phyloP scores from a whole-genome alignment of 805 yeast genomes.

The Candida hungchunana region DNA sequence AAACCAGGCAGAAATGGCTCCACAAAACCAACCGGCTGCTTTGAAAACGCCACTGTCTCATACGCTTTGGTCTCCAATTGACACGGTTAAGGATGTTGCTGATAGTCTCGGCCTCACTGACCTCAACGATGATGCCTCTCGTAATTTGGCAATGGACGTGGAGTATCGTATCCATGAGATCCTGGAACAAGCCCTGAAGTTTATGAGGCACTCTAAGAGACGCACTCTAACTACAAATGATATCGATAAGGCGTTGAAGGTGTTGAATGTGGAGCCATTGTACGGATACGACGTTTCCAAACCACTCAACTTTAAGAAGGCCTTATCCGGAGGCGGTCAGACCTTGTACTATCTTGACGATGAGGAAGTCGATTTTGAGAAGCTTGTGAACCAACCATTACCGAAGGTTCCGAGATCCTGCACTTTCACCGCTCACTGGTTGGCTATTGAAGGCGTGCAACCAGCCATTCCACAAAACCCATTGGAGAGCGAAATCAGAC shows the following conservation, averaged over 20 bases:
- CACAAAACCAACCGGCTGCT: no score
- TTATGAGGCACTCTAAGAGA: constrained; percentile 91
- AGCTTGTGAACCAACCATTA: constrained; percentile 84
- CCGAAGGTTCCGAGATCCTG: constrained; percentile 94
- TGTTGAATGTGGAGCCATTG: constrained; percentile 89
- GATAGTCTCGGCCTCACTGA: constrained; percentile 78
- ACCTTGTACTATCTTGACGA: constrained; percentile 91
- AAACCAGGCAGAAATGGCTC: no score
- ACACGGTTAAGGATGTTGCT: constrained; percentile 94
- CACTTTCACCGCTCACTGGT: constrained; percentile 94
- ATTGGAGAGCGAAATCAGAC: constrained; percentile 65
- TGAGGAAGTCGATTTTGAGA: constrained; percentile 89
- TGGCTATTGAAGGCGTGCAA: constrained; percentile 97
- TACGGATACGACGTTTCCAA: constrained; percentile 75
- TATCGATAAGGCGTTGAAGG: constrained; percentile 73
- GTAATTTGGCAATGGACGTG: constrained; percentile 97
- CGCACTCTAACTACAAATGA: constrained; percentile 77
- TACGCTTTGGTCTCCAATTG: constrained; percentile 95
- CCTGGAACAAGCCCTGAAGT: constrained; percentile 90
- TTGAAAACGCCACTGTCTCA: constrained; percentile 64
- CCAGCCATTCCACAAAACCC: constrained; percentile 98
- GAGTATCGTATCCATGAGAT: constrained; percentile 96
- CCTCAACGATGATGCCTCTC: constrained; percentile 88
- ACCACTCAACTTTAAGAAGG: constrained; percentile 78
- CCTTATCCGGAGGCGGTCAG: constrained; percentile 87